Percentiles rank a stretch among this genome's conserved stretches.
Evolutionary conservation across 1,284 basidiomycete species (phyloP).

Genomic region (Tylopilus orsonianus): DNA sequence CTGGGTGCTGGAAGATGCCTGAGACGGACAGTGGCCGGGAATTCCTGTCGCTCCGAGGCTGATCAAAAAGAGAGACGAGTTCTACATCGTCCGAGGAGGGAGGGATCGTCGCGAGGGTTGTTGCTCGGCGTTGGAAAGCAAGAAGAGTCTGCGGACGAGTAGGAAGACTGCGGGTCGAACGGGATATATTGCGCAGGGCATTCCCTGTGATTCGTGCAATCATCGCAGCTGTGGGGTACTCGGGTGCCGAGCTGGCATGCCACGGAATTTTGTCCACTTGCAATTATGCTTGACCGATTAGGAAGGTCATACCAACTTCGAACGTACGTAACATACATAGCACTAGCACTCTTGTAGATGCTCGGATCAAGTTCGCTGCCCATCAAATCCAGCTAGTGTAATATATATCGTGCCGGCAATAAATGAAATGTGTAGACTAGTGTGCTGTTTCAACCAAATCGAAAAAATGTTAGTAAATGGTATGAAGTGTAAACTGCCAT

Average conservation of each 20-base stretch:
- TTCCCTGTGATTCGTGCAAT: constrained; percentile 47
- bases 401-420: constrained; percentile 21
- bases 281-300: constrained; percentile 14
- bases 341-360: too few relatives aligned
- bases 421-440: constrained; percentile 31
- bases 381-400: constrained; percentile 12
- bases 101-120: constrained; percentile 43
- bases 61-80: constrained; percentile 71
- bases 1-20: constrained; percentile 73
- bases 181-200: constrained; percentile 40
- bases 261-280: neutral
- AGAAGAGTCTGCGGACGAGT: constrained; percentile 39
- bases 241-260: neutral
- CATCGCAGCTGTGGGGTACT: constrained; percentile 42
- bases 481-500: constrained; percentile 26
- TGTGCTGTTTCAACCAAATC: constrained; percentile 16
- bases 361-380: neutral
- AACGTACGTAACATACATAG: neutral
- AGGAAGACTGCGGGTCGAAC: constrained; percentile 43
- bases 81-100: constrained; percentile 62
- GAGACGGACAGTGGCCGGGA: constrained; percentile 47
- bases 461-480: constrained; percentile 30
- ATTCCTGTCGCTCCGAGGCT: constrained; percentile 43
- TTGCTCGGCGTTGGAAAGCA: constrained; percentile 20
- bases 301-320: constrained; percentile 9